phyloP scores from a whole-genome alignment of 2,329 filamentous ascomycete species.

The Annulohypoxylon truncatum region DNA sequence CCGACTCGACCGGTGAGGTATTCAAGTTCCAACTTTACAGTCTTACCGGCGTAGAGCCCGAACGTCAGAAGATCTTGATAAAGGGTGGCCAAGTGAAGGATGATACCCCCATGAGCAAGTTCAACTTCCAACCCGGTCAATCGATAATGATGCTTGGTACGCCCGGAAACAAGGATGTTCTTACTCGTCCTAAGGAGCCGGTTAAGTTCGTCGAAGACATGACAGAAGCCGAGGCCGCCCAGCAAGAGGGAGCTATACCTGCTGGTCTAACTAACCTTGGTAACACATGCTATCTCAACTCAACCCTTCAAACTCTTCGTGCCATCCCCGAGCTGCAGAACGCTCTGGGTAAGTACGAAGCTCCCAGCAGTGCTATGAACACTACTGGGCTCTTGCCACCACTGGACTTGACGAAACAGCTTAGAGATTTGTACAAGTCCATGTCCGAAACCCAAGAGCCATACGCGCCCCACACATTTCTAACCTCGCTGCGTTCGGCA shows the following conservation, averaged over 20 bases:
- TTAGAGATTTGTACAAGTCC: conserved; percentile 86
- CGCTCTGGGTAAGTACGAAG: conserved; percentile 72
- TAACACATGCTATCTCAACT: conserved; percentile 99
- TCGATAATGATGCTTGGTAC: conserved; percentile 97
- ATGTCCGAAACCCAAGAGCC: conserved; percentile 91
- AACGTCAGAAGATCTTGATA: conserved; percentile 94
- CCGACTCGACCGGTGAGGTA: conserved; percentile 84
- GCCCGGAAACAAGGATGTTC: conserved; percentile 70
- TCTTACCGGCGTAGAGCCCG: conserved; percentile 93
- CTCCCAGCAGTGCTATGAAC: conserved; percentile 38
- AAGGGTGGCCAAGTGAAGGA: conserved; percentile 96
- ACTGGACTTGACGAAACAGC: conserved; percentile 78
- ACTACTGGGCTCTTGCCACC: conserved; percentile 58
- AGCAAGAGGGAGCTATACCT: conserved; percentile 84
- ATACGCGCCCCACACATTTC: conserved; percentile 85
- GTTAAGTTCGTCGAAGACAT: conserved; percentile 96
- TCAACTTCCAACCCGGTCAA: conserved; percentile 87
- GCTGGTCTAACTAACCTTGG: conserved; percentile 91
- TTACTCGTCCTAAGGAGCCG: conserved; percentile 80
- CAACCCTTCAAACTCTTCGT: conserved; percentile 90
- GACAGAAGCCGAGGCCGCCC: conserved; percentile 91
- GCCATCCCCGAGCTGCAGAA: conserved; percentile 91
- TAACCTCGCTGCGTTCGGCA: conserved; percentile 79
- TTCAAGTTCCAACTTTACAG: conserved; percentile 98
- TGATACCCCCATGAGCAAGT: conserved; percentile 85